These are phyloP conservation scores for Microdochium nivale DNA, from an alignment of 2,329 filamentous ascomycete species.

Conservation along the genomic window DNA sequence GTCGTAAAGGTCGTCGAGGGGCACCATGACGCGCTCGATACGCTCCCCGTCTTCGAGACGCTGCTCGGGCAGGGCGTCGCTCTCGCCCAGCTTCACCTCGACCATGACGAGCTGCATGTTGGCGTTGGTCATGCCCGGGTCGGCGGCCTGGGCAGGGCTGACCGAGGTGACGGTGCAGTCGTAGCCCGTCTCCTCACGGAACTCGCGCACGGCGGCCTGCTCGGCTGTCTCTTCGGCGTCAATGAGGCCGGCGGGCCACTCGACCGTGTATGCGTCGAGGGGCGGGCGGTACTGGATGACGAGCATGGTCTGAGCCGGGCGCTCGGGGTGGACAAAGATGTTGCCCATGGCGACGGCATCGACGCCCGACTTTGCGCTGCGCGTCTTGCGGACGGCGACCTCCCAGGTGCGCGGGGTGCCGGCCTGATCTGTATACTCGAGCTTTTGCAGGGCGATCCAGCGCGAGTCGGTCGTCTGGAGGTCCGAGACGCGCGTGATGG, in stretches of 20 bases:
- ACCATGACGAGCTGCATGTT: conserved; percentile 55
- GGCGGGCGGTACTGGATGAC: conserved; percentile 46
- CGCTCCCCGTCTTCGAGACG: conserved; percentile 52
- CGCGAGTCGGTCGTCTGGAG: conserved; percentile 42
- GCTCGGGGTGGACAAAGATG: conserved; percentile 39
- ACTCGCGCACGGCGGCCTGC: conserved; percentile 41
- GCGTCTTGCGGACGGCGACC: conserved; percentile 48
- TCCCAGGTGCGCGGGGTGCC: conserved; percentile 50
- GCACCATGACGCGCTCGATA: conserved; percentile 51
- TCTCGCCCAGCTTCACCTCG: conserved; percentile 43
- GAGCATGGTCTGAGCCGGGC: conserved; percentile 34
- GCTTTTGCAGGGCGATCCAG: conserved; percentile 47
- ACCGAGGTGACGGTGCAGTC: conserved; percentile 38
- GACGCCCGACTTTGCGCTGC: conserved; percentile 38
- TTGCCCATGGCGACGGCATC: conserved; percentile 57
- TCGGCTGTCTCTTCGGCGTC: conserved; percentile 42
- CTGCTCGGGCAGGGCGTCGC: conserved; percentile 43
- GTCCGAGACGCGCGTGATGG: conserved; percentile 35
- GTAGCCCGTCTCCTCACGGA: conserved; percentile 48
- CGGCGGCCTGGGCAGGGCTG: conserved; percentile 44
- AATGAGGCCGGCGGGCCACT: conserved; percentile 46
- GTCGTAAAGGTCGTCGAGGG: conserved; percentile 45
- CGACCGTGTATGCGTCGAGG: conserved; percentile 40
- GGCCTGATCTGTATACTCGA: conserved; percentile 48
- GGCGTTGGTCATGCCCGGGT: conserved; percentile 50